Percentiles rank a stretch among this genome's conserved stretches.
Evolutionary conservation across 208 protist genomes (phyloP).

Genomic region (Ichthyophonus hoferi): DNA sequence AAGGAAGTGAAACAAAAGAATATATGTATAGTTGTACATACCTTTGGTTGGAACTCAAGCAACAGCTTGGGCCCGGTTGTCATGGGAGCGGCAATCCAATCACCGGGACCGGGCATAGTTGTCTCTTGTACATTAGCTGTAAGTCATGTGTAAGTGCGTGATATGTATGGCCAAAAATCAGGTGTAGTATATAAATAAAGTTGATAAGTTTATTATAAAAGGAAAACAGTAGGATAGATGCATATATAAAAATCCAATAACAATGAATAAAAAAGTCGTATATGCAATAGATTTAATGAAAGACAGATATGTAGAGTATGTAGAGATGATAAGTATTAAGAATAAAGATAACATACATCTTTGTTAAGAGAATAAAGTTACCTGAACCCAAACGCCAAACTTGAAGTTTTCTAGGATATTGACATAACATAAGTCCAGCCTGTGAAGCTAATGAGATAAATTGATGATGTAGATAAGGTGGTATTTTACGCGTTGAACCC

Average conservation of each 20-base stretch:
- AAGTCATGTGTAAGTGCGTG: neutral
- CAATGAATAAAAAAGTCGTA: too few species aligned
- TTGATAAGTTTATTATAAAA: too few species aligned
- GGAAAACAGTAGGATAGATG: too few species aligned
- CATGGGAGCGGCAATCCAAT: neutral
- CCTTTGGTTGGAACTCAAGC: neutral
- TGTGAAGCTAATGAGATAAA: neutral
- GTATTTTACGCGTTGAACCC: neutral
- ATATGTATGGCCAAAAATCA: too few species aligned
- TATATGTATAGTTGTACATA: too few species aligned
- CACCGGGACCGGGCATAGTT: neutral
- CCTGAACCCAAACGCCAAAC: constrained; percentile 29
- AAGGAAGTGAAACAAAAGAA: too few species aligned
- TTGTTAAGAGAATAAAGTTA: neutral
- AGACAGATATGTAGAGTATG: too few species aligned
- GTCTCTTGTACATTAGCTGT: neutral
- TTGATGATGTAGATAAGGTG: constrained; percentile 29
- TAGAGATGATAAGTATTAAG: neutral
- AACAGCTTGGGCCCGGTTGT: neutral
- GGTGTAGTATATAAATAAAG: too few species aligned
- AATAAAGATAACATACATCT: neutral
- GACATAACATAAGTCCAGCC: neutral
- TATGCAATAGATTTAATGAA: too few species aligned
- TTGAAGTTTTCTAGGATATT: constrained; percentile 11
- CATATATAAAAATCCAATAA: too few species aligned